Conservation (phyloP, 495 filamentous ascomycete species). For the Cenococcum geophilum region DNA sequence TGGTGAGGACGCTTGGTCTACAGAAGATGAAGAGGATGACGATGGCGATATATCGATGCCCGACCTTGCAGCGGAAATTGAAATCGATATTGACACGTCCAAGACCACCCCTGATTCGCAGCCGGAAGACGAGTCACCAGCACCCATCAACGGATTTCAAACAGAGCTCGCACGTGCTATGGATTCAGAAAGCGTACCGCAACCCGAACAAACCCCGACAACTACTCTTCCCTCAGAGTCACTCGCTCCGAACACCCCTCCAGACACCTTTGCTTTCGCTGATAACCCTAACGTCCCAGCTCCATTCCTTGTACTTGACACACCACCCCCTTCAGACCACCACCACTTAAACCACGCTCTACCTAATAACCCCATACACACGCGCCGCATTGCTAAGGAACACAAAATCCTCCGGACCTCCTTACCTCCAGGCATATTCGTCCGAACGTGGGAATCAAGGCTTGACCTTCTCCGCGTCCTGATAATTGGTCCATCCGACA, state of each 20-base stretch:
- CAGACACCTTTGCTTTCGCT: conserved; percentile 11
- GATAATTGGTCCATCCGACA: conserved; percentile 53
- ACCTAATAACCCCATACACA: conserved; percentile 23
- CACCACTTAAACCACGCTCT: conserved; percentile 37
- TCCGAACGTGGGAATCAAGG: conserved; percentile 53
- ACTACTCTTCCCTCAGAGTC: conserved; percentile 7
- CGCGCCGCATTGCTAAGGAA: conserved; percentile 51
- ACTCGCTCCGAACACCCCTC: conserved; percentile 14
- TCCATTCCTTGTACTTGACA: conserved; percentile 44
- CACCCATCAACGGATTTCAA: background rate
- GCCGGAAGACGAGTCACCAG: conserved; percentile 33
- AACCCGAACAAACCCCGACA: background rate
- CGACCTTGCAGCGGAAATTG: conserved; percentile 11
- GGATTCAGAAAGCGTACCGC: too few species aligned
- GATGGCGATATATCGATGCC: conserved; percentile 34
- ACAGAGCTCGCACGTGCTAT: background rate
- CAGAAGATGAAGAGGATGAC: conserved; percentile 35
- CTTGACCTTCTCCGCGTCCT: conserved; percentile 54
- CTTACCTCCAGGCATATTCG: conserved; percentile 51
- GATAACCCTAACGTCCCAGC: conserved; percentile 31
- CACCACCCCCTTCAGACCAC: conserved; percentile 44
- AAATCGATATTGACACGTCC: conserved; percentile 21
- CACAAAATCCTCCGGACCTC: conserved; percentile 51
- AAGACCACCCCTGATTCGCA: conserved; percentile 25
- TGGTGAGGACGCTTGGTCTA: conserved; percentile 35